Percentiles rank a stretch among this genome's conserved stretches.
Conservation (phyloP, 495 filamentous ascomycete species). For the Aspergillus bridgeri region DNA sequence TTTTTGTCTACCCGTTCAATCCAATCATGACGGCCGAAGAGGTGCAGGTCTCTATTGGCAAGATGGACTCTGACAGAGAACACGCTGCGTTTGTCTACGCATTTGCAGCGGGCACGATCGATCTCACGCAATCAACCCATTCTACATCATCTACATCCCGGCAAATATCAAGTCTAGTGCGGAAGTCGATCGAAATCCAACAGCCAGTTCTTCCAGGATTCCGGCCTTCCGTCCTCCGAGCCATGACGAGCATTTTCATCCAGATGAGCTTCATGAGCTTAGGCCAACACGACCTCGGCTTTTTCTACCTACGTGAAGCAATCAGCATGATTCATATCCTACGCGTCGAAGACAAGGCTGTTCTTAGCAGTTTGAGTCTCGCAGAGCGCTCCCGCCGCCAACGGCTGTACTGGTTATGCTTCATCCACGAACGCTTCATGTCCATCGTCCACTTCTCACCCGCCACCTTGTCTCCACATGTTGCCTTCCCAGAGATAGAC, state of each 20-base stretch:
- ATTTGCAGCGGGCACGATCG: conserved; percentile 28
- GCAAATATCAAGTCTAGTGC: conserved; percentile 18
- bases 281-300: conserved; percentile 25
- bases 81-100: conserved; percentile 25
- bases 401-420: conserved; percentile 31
- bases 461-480: conserved; percentile 16
- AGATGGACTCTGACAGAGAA: conserved; percentile 20
- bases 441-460: conserved; percentile 25
- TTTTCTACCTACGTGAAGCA: conserved; percentile 31
- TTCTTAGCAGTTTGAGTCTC: conserved; percentile 11
- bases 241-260: conserved; percentile 22
- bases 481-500: conserved; percentile 25
- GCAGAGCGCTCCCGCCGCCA: conserved; percentile 25
- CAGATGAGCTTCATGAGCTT: conserved; percentile 28
- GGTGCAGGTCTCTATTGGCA: conserved; percentile 18
- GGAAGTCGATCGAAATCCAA: conserved; percentile 24
- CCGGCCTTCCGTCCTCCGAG: conserved; percentile 18
- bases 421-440: conserved; percentile 33
- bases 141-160: conserved; percentile 9
- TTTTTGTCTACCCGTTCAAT: conserved; percentile 29
- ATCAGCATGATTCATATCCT: conserved; percentile 29
- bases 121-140: conserved; percentile 19
- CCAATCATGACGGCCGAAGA: conserved; percentile 23
- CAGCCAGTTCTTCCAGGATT: conserved; percentile 17
- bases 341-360: conserved; percentile 18